Conservation (phyloP, 805 yeast species). For the Saccharomyces eubayanus region DNA sequence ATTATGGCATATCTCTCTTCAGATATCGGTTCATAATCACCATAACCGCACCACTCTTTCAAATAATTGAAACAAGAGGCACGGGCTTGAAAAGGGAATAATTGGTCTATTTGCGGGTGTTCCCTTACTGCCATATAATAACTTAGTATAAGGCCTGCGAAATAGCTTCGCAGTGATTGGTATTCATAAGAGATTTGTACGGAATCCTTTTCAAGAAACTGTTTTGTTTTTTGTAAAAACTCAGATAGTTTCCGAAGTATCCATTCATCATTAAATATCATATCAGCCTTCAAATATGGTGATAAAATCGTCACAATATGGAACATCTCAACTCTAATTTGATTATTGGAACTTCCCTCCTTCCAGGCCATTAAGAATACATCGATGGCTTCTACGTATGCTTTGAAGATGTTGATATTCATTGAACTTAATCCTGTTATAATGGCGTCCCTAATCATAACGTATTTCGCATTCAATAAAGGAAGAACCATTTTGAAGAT, state of each 20-base stretch:
- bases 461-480: slow-evolving; percentile 59
- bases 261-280: slow-evolving; percentile 57
- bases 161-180: slow-evolving; percentile 73
- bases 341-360: slow-evolving; percentile 35
- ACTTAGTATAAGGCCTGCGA: slow-evolving; percentile 72
- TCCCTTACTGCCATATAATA: slow-evolving; percentile 51
- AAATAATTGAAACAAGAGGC: slow-evolving; percentile 72
- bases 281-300: slow-evolving; percentile 45
- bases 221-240: slow-evolving; percentile 54
- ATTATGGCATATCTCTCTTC: slow-evolving; percentile 58
- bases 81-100: slow-evolving; percentile 83
- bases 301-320: slow-evolving; percentile 69
- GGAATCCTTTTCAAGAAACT: slow-evolving; percentile 45
- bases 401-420: slow-evolving; percentile 79
- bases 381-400: slow-evolving; percentile 70
- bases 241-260: slow-evolving; percentile 54
- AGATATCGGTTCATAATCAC: slow-evolving; percentile 51
- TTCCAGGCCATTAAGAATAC: slow-evolving; percentile 50
- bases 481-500: slow-evolving; percentile 85
- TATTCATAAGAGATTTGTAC: slow-evolving; percentile 61
- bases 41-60: slow-evolving; percentile 93
- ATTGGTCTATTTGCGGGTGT: slow-evolving; percentile 35
- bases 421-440: slow-evolving; percentile 84
- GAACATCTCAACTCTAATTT: slow-evolving; percentile 62
- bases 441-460: slow-evolving; percentile 70